A percentile compares a stretch with the other conserved stretches of the same genome.
These are phyloP conservation scores for Colletotrichum sp. DNA, from an alignment of 2,329 filamentous ascomycete genomes.

Conservation along the genomic window DNA sequence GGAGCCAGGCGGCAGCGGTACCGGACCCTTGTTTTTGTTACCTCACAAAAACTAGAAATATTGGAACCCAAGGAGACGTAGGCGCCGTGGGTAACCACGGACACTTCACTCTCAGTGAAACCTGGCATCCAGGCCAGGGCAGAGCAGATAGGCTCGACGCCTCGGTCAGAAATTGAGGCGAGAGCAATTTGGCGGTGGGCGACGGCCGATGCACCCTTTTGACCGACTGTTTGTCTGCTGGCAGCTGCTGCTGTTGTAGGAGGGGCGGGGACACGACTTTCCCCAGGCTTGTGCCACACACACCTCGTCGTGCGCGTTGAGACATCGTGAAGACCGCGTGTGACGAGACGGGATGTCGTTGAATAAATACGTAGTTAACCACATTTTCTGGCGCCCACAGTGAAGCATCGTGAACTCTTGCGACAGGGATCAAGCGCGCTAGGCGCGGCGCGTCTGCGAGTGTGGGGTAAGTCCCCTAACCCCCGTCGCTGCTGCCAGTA, in stretches of 20 bases:
- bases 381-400: conserved; percentile 3
- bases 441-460: conserved; percentile 15
- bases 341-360: neutral
- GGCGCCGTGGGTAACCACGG: neutral
- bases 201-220: neutral
- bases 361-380: neutral
- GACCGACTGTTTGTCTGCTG: neutral
- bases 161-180: neutral
- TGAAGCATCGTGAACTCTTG: conserved; percentile 16
- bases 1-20: neutral
- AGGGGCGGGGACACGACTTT: neutral
- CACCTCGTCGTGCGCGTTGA: neutral
- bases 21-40: conserved; percentile 24
- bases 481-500: conserved; percentile 7
- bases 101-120: conserved; percentile 2
- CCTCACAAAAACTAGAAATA: conserved; percentile 29
- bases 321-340: neutral
- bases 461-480: conserved; percentile 1
- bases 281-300: neutral
- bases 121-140: neutral
- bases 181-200: neutral
- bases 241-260: neutral
- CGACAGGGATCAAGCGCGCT: conserved; percentile 16
- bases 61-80: conserved; percentile 7
- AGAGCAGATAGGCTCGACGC: neutral